These are phyloP conservation scores for Leccinum ochraceum DNA, from an alignment of 768 basidiomycete genomes.

Conservation along the genomic window DNA sequence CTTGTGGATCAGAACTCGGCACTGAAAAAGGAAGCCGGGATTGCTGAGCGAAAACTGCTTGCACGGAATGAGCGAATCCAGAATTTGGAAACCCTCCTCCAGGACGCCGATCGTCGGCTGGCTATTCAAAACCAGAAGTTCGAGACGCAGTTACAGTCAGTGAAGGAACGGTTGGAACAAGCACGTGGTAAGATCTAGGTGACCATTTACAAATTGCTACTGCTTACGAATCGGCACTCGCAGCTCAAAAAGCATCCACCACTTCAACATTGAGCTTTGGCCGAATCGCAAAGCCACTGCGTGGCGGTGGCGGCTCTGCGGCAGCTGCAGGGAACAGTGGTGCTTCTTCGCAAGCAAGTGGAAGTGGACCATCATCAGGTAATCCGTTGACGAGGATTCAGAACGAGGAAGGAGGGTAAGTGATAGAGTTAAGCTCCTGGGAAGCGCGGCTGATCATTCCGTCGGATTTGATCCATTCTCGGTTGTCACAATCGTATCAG, in stretches of 20 bases:
- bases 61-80: constrained; percentile 98
- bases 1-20: constrained; percentile 98
- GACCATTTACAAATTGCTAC: constrained; percentile 13
- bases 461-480: constrained; percentile 16
- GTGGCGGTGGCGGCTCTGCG: constrained; percentile 80
- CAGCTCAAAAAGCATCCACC: constrained; percentile 76
- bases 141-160: constrained; percentile 88
- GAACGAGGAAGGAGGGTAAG: constrained; percentile 76
- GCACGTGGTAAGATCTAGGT: constrained; percentile 69
- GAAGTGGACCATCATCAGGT: constrained; percentile 48
- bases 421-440: constrained; percentile 23
- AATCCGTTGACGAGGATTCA: constrained; percentile 74
- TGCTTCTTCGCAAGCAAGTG: constrained; percentile 40
- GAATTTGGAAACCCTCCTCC: constrained; percentile 89
- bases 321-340: constrained; percentile 42
- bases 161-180: constrained; percentile 90
- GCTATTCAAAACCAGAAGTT: constrained; percentile 95
- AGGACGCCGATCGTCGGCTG: constrained; percentile 91
- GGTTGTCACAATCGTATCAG: constrained; percentile 26
- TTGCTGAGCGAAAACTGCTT: constrained; percentile 94
- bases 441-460: constrained; percentile 20
- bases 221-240: constrained; percentile 31
- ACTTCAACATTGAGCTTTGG: constrained; percentile 81
- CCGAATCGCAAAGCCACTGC: constrained; percentile 93
- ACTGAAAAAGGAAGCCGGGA: constrained; percentile 95